These are phyloP conservation scores for Aleurites moluccanus DNA, from an alignment of 441 rosid genomes.

Conservation along the genomic window DNA sequence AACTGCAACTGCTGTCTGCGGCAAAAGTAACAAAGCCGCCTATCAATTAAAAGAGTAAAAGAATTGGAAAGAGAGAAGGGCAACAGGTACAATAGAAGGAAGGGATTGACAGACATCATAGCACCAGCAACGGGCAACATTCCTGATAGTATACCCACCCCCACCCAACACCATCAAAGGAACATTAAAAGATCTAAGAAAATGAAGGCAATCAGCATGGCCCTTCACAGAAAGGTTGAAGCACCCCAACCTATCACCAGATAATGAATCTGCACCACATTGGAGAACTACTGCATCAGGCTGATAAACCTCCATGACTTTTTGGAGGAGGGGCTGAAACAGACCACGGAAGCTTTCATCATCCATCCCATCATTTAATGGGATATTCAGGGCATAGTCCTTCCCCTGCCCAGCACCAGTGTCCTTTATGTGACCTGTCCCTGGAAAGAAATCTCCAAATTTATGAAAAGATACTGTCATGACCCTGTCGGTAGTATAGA, in stretches of 20 bases:
- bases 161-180: constrained; percentile 98
- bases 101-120: constrained; percentile 60
- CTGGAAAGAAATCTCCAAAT: constrained; percentile 96
- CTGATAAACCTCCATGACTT: constrained; percentile 92
- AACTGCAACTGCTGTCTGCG: constrained; percentile 95
- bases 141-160: constrained; percentile 95
- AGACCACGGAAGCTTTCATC: constrained; percentile 75
- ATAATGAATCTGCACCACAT: constrained; percentile 94
- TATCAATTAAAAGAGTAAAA: constrained; percentile 13
- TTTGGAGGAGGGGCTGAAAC: constrained; percentile 78
- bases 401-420: constrained; percentile 67
- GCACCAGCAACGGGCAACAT: constrained; percentile 99
- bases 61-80: neutral
- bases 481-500: constrained; percentile 92
- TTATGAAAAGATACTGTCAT: constrained; percentile 98
- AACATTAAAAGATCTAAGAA: constrained; percentile 81
- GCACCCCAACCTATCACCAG: constrained; percentile 95
- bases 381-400: constrained; percentile 83
- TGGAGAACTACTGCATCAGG: constrained; percentile 99
- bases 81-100: neutral
- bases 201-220: constrained; percentile 94
- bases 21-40: constrained; percentile 23
- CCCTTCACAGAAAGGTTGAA: constrained; percentile 96
- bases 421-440: constrained; percentile 87
- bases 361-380: constrained; percentile 87